A percentile compares a stretch with the other conserved stretches of the same genome.
phyloP scores from a whole-genome alignment of 306 rosid species.

The Castanea mollissima region DNA sequence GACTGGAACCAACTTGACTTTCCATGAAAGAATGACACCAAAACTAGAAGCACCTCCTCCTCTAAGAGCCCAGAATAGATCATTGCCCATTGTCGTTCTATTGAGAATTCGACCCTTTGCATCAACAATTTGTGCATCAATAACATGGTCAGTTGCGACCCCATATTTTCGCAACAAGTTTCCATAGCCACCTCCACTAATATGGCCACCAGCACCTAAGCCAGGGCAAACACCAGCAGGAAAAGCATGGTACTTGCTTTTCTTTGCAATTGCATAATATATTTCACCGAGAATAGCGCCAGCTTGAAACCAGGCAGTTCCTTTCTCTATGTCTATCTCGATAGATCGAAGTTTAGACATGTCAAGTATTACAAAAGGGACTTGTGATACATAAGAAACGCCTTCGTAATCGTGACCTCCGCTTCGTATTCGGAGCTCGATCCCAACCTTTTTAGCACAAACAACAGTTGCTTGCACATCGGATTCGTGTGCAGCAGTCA shows the following conservation, averaged over 20 bases:
- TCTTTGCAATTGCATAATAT: no score
- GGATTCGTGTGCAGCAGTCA: constrained; percentile 55
- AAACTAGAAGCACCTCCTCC: constrained; percentile 80
- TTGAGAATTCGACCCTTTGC: constrained; percentile 52
- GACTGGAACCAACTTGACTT: constrained; percentile 51
- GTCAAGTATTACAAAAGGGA: constrained; percentile 58
- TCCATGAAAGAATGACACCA: constrained; percentile 62
- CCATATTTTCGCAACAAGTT: constrained; percentile 66
- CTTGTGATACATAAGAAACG: constrained; percentile 59
- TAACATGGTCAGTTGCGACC: constrained; percentile 51
- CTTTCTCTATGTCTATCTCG: no score
- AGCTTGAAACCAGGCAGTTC: no score
- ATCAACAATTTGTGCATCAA: constrained; percentile 55
- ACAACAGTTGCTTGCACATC: constrained; percentile 65
- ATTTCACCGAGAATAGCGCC: no score
- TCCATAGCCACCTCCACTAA: constrained; percentile 39
- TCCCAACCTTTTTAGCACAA: constrained; percentile 53
- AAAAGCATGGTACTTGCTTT: no score
- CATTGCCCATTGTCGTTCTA: constrained; percentile 68
- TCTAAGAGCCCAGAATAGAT: constrained; percentile 72
- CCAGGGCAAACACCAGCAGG: no score
- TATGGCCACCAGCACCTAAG: no score
- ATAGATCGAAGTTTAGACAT: constrained; percentile 49
- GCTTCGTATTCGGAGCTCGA: constrained; percentile 60
- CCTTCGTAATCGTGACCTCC: constrained; percentile 92